Evolutionary conservation across 805 yeast genomes (phyloP), one percentile per base, ranked within the genome.

Genomic region (Pichia scutulata): DNA sequence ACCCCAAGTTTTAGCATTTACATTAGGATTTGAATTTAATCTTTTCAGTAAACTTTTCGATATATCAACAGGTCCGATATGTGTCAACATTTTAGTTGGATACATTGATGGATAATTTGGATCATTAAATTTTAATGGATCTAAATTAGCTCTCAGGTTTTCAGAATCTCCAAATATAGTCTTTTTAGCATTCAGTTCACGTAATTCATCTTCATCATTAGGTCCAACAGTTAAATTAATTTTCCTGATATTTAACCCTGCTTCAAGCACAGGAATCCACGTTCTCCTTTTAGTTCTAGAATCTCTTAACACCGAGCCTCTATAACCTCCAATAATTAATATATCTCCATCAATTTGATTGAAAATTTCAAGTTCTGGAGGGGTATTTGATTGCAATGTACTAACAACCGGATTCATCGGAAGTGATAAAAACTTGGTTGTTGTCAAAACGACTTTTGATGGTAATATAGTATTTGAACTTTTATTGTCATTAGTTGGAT

Each of bases 31-130:
- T 8, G 70, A 57, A 2, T 59, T 59, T 36, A 90, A 64, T 56
- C 70, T 76, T 44, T 76, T 74, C 45, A 85, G 74, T 50, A 90
- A 68, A 56, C 74, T 76, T 53, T 75, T 75, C 47, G 89, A 77
- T 19, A 89, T 76, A 62, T 89, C 97, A 16, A 89, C 80, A 0
- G 97, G 97, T 0, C 97, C 97, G 43, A 89, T 75, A 62, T 87
- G 89, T 14, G 84, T 79, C 53, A 89, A 65, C 67, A 89, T 77
- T 3, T 92, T 92, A 60, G 82, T 90, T 0, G 97, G 84, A 54
- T 75, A 75, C 7, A 89, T 74, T 8, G 39, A 39, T 13, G 45
- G 43, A 18, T 28, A 37, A 7, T 28, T 19, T 26, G 28, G n/a
- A 25, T 30, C 40, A 22, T 30, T 28, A 7, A 14, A 24, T 18